phyloP scores from a whole-genome alignment of 768 basidiomycete genomes.

The Rickenella mellea region DNA sequence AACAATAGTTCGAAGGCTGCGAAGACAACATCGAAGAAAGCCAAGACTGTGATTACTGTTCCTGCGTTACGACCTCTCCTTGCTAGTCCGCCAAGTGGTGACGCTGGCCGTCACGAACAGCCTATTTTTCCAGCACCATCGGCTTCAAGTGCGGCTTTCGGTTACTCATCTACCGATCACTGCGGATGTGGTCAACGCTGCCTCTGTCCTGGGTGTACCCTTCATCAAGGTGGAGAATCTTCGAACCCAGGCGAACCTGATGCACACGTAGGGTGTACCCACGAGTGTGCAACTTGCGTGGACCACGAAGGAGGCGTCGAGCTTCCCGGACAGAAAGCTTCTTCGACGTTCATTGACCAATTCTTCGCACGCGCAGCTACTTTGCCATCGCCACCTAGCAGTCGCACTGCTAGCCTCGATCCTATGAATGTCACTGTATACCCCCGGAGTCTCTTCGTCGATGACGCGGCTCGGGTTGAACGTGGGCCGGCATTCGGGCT shows the following conservation, averaged over 20 bases:
- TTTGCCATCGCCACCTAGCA: conserved; percentile 49
- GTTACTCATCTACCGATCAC: conserved; percentile 33
- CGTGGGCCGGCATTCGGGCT: conserved; percentile 35
- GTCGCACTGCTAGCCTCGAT: conserved; percentile 31
- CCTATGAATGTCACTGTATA: conserved; percentile 42
- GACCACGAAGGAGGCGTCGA: conserved; percentile 39
- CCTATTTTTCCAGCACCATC: conserved; percentile 9
- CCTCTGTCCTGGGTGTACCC: conserved; percentile 60
- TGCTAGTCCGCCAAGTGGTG: not conserved
- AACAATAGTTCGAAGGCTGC: not conserved
- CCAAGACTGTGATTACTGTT: not conserved
- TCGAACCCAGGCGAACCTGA: too few species aligned
- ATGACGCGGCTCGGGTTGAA: conserved; percentile 26
- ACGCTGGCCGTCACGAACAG: too few species aligned
- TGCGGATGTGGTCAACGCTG: conserved; percentile 25
- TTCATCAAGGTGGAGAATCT: not conserved
- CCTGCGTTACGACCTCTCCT: not conserved
- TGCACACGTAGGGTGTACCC: conserved; percentile 24
- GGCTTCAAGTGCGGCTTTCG: conserved; percentile 11
- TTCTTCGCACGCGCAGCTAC: conserved; percentile 65
- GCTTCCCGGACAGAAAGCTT: conserved; percentile 23
- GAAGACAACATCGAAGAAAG: too few species aligned
- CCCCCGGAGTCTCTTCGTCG: conserved; percentile 26
- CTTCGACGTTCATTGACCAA: conserved; percentile 31
- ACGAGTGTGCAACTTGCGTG: conserved; percentile 55